Percentiles rank a stretch among this genome's conserved stretches.
Conservation (phyloP, 805 yeast genomes). For the Wickerhamiella shivajii region DNA sequence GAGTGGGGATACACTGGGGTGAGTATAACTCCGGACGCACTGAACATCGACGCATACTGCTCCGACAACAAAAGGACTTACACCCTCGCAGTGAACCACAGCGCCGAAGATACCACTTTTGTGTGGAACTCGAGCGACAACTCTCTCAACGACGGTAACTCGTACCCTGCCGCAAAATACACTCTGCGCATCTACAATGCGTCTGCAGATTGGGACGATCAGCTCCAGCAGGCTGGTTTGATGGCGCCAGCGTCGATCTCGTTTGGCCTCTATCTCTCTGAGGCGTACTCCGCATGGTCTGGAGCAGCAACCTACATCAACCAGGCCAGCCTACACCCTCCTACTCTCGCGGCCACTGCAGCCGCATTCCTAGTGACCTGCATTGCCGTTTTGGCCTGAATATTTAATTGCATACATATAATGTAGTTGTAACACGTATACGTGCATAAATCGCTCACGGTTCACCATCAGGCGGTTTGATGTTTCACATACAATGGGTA, state of each 20-base stretch:
- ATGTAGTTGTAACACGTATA: no score
- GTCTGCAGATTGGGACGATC: conserved; percentile 17
- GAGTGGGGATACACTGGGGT: conserved; percentile 28
- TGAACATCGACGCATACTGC: conserved; percentile 28
- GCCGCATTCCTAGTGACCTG: conserved; percentile 3
- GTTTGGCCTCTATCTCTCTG: conserved; percentile 28
- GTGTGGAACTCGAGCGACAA: conserved; percentile 27
- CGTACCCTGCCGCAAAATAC: conserved; percentile 24
- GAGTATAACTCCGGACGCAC: conserved; percentile 24
- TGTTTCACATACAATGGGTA: no score
- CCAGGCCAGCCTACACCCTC: conserved; percentile 5
- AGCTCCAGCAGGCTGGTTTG: conserved; percentile 25
- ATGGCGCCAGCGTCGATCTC: conserved; percentile 21
- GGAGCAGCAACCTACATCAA: conserved; percentile 18
- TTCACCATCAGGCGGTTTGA: no score
- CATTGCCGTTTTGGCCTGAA: conserved; percentile 1
- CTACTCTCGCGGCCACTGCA: conserved; percentile 1
- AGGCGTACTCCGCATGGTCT: conserved; percentile 25
- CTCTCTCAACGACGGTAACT: conserved; percentile 15
- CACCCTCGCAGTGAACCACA: conserved; percentile 25
- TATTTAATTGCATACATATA: background rate
- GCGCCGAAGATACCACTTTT: conserved; percentile 19
- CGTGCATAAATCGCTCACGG: no score
- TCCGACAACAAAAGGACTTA: conserved; percentile 25
- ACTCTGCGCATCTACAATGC: conserved; percentile 27